A percentile compares a stretch with the other conserved stretches of the same genome.
phyloP scores from a whole-genome alignment of 2,329 filamentous ascomycete species.

The Macrophomina phaseolina region DNA sequence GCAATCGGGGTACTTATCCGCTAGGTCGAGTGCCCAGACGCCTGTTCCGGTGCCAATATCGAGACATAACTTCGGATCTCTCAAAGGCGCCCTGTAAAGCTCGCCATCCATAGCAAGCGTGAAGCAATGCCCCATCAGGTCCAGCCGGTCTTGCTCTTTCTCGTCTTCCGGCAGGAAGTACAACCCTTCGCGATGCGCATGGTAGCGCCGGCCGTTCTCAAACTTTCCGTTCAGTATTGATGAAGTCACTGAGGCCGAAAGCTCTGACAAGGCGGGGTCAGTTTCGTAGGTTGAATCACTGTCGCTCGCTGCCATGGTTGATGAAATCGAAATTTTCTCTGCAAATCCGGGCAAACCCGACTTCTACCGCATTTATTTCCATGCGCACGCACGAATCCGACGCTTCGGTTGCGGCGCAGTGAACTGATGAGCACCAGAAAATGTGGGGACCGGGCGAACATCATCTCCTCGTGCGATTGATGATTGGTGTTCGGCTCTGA shows the following conservation, averaged over 20 bases:
- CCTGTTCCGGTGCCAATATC: constrained; percentile 39
- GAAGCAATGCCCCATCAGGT: constrained; percentile 47
- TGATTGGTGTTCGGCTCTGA: no score
- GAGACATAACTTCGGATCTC: constrained; percentile 34
- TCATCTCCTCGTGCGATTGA: no score
- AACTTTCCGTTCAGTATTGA: neutral
- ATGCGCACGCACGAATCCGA: no score
- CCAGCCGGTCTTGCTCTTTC: constrained; percentile 43
- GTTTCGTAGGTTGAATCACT: constrained; percentile 7
- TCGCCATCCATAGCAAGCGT: constrained; percentile 42
- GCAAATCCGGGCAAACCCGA: no score
- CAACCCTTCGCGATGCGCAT: constrained; percentile 43
- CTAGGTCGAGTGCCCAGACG: constrained; percentile 43
- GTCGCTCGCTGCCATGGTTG: neutral
- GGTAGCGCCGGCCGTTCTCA: constrained; percentile 38
- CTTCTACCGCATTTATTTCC: no score
- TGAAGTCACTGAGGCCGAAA: constrained; percentile 10
- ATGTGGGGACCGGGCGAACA: no score
- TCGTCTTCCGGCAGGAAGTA: constrained; percentile 46
- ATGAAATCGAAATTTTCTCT: no score
- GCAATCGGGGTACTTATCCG: constrained; percentile 41
- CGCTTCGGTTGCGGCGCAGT: no score
- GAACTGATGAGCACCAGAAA: no score
- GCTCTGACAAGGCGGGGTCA: neutral
- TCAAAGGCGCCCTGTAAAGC: constrained; percentile 42